Base-by-base conservation (phyloP, 345 rosid species). In the Sonneratia alba region DNA sequence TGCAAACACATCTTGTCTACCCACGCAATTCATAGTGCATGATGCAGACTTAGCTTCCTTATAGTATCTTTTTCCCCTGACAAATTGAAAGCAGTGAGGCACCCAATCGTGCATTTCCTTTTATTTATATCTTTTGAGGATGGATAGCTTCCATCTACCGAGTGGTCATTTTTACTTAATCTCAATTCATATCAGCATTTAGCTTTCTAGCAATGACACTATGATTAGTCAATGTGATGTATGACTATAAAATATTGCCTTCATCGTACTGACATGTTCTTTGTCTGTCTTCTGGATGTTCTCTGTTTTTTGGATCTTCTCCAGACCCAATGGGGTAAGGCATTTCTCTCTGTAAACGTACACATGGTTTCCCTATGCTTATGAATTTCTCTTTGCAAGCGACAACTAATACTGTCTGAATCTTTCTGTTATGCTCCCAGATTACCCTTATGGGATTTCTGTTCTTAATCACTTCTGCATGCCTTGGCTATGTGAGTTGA, bases 401-500 rank as follows among this genome's bases (percentile, higher is more conserved):
- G n/a, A 36, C 79, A 9, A 73, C 72, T 69, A 71, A 49, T 34
- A 49, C 27, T 8, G 70, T 51, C 75, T 77, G 56, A 32, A 24
- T n/a, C n/a, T 67, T 37, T 38, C 13, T 68, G 16, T 68, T 22
- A 66, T 76, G 59, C 79, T 72, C 74, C 59, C 73, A 92, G 99
- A 92, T 95, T 53, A 95, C 99, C n/a, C 98, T 96, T 66, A 92
- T 71, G 10, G 99, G 99, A 66, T 96, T 96, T 73, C 77, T 96
- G 84, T 92, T 96, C 89, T 84, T 96, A 66, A 72, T 92, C 68
- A 86, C 73, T 37, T 96, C 99, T 40, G 96, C 98, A 1, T 51
- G 92, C 73, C 87, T 96, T 77, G 97, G 97, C 66, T 96, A 86
- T 79, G 99, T 96, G 79, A 88, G 98, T 89, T 59, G 43, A 38